phyloP scores from a whole-genome alignment of 2,329 filamentous ascomycete species.

The Endocalyx cinctus region DNA sequence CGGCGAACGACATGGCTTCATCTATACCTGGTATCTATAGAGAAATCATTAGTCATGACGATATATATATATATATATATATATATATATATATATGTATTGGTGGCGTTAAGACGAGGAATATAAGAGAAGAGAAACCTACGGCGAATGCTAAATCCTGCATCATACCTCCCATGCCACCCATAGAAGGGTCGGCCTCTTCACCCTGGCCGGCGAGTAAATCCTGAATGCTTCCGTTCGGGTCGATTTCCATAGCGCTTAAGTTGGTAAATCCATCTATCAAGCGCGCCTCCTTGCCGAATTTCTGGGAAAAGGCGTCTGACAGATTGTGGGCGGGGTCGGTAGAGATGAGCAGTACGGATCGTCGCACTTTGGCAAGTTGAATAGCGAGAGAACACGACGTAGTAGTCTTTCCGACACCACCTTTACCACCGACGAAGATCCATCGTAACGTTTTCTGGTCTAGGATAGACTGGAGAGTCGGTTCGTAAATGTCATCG shows the following conservation, averaged over 20 bases:
- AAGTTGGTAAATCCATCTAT: conserved; percentile 90
- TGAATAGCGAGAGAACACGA: conserved; percentile 98
- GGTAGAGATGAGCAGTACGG: conserved; percentile 94
- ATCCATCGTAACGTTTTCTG: conserved; percentile 97
- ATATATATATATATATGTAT: not conserved
- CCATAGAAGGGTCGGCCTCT: conserved; percentile 49
- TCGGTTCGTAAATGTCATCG: conserved; percentile 81
- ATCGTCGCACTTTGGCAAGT: conserved; percentile 89
- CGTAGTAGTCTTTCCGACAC: conserved; percentile 98
- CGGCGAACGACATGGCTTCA: conserved; percentile 98
- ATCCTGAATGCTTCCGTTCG: conserved; percentile 96
- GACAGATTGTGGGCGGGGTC: conserved; percentile 97
- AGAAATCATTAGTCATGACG: conserved; percentile 6
- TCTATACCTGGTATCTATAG: conserved; percentile 91
- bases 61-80: too few species aligned
- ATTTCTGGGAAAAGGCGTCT: conserved; percentile 98
- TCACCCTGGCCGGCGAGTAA: conserved; percentile 74
- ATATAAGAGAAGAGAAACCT: conserved; percentile 29
- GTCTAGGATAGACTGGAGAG: conserved; percentile 89
- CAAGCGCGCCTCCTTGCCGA: conserved; percentile 94
- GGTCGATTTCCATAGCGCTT: conserved; percentile 98
- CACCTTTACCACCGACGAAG: conserved; percentile 97
- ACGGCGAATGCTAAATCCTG: conserved; percentile 96
- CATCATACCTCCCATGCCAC: conserved; percentile 91
- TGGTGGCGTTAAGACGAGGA: not conserved